Conservation (phyloP, 495 filamentous ascomycete species). For the Neurospora sp. region DNA sequence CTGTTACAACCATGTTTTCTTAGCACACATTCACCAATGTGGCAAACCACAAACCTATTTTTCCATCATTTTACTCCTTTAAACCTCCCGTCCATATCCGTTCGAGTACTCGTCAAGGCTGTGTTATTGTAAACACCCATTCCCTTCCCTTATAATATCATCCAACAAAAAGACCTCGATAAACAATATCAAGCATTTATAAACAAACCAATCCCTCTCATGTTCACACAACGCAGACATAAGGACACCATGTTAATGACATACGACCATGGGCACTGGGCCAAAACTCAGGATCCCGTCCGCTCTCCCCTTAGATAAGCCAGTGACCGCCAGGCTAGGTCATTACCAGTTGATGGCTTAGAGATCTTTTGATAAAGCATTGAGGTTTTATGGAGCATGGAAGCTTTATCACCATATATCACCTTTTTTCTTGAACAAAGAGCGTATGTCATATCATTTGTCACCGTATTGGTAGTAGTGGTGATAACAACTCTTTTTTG, state of each 20-base stretch:
- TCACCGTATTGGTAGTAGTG: neutral
- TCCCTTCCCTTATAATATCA: no score
- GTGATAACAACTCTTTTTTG: neutral
- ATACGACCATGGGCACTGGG: neutral
- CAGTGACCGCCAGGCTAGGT: neutral
- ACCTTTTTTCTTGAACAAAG: neutral
- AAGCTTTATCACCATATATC: neutral
- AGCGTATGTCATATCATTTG: neutral
- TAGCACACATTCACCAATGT: no score
- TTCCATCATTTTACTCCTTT: no score
- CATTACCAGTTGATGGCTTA: neutral
- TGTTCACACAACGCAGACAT: neutral
- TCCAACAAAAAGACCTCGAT: neutral
- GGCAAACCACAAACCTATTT: no score
- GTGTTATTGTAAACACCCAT: no score
- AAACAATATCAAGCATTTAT: neutral
- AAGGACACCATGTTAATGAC: neutral
- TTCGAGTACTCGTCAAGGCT: no score
- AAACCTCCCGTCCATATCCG: no score
- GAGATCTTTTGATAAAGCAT: neutral
- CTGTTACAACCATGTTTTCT: no score
- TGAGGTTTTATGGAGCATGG: neutral
- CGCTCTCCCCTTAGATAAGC: constrained; percentile 40
- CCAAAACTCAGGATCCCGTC: constrained; percentile 38
- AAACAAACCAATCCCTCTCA: neutral